These are phyloP conservation scores for Capsicum baccatum DNA, from an alignment of 257 asterid genomes.

Conservation along the genomic window DNA sequence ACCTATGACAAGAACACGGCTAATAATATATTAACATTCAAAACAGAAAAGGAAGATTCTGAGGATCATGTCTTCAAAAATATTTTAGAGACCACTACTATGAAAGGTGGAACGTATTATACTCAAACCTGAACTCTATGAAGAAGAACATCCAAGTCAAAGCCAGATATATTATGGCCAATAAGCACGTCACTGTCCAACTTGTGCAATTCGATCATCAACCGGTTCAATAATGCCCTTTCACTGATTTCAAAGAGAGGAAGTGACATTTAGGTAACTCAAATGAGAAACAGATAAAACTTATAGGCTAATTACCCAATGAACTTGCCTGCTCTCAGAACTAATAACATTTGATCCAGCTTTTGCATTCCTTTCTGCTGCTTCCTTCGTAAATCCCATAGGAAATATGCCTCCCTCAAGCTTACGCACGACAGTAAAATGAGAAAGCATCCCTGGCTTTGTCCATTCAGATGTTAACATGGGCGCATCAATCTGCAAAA, in stretches of 20 bases:
- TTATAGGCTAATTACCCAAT: slow-evolving; percentile 32
- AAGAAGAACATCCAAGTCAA: slow-evolving; percentile 97
- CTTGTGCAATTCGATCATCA: slow-evolving; percentile 88
- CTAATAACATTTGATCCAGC: slow-evolving; percentile 76
- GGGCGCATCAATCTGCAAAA: slow-evolving; percentile 87
- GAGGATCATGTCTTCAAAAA: not conserved
- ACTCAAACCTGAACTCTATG: slow-evolving; percentile 89
- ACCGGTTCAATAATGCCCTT: slow-evolving; percentile 88
- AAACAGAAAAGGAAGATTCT: slow-evolving; percentile 1
- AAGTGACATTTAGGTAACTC: not conserved
- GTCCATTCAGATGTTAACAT: slow-evolving; percentile 86
- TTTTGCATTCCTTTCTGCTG: slow-evolving; percentile 75
- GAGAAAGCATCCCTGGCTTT: slow-evolving; percentile 77
- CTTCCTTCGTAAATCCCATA: slow-evolving; percentile 83
- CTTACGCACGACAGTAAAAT: slow-evolving; percentile 86
- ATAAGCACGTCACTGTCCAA: slow-evolving; percentile 92
- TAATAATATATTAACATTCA: not conserved
- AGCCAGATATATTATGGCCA: slow-evolving; percentile 97
- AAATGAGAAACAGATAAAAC: slow-evolving; percentile 28
- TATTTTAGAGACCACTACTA: not conserved
- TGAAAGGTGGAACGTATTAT: slow-evolving; percentile 30
- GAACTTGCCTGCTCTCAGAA: slow-evolving; percentile 75
- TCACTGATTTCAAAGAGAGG: slow-evolving; percentile 61
- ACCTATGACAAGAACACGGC: not conserved
- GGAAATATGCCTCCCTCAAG: slow-evolving; percentile 95